Base-by-base conservation (phyloP, 2,329 filamentous ascomycete genomes). In the Fonsecaea erecta region DNA sequence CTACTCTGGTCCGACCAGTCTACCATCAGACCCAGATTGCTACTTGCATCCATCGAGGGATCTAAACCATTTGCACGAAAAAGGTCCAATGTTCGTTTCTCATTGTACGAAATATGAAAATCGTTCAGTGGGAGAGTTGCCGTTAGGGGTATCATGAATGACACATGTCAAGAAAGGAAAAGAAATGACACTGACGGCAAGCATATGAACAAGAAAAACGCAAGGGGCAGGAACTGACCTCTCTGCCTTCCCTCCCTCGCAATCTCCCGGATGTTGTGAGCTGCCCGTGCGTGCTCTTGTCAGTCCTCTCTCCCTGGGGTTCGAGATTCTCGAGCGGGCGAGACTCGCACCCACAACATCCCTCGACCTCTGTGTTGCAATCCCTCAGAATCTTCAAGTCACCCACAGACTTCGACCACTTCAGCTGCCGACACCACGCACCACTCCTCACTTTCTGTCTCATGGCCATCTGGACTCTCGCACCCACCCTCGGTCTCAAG, bases 221-320 rank as follows among this genome's bases (percentile, higher is more conserved):
- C 7, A 32, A 53, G 21, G 52, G 18, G 52, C 26, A 53, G 52
- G 24, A 28, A 53, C 52, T 53, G 52, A 53, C 52, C 52, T 53
- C 52, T 48, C 43, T 48, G 43, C 43, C 43, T 43, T 11, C 18
- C 3, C 18, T 6, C 43, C 21, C 21, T 16, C 21, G 43, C 43
- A 24, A 24, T 7, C 3, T 2, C 43, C 40, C 11, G 43, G 21
- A 26, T 24, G 18, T 21, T 48, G 43, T 48, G 43, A 48, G 43
- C 43, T 24, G 43, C 18, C 43, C 43, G 21, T 48, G 43, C 43
- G 21, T 48, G 43, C 43, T 26, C 43, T 9, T 48, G 43, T 48
- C 43, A 48, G 43, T 48, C 21, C 43, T 24, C 11, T 21, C 21
- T 26, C 43, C 26, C 8, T 8, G 11, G 9, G 43, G 18, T 48